Base-by-base conservation (phyloP, 2,329 filamentous ascomycete species). In the Biscogniauxia marginata region DNA sequence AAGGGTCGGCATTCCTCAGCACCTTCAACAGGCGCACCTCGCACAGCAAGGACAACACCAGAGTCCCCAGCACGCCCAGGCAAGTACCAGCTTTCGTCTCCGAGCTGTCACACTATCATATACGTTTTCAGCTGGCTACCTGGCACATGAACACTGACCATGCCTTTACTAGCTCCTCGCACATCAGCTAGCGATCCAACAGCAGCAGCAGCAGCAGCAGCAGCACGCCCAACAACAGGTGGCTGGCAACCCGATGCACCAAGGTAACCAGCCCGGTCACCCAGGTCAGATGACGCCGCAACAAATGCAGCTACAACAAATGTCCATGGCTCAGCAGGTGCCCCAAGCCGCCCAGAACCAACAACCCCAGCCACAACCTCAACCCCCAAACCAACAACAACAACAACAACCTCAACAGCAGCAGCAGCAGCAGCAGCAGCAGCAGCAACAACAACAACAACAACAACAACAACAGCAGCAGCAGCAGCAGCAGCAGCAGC, bases 271-370 rank as follows among this genome's bases (percentile, higher is more conserved):
- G 49, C 62, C 70, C 47, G 55, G 66, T 8, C 68, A 70, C 30
- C 69, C 73, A 22, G 70, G 72, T 30, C 73, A 74, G 53, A 74
- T 75, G 62, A 74, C 73, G 24, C 70, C 73, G 53, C 71, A 78
- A 54, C 74, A 77, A 55, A 67, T 77, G 30, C 77, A 79, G 52
- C 69, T 71, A 20, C 71, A 73, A 53, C 77, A 78, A 63, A 63
- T 67, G 50, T 55, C 72, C 18, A 62, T 63, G 73, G 13, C 75
- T 72, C 67, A 74, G 8, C 73, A 76, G 58, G 58, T 60, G 55
- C 55, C 59, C 7, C 69, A 73, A 23, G 74, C 76, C 25, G 69
- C 68, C 6, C 78, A 79, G 21, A 66, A 71, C 23, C 73, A 70
- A 19, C 69, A 72, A 30, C 63, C 69, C 22, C 63, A 62, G 21